phyloP scores from a whole-genome alignment of 768 basidiomycete genomes.

The Brasilioporus rufonigricans region DNA sequence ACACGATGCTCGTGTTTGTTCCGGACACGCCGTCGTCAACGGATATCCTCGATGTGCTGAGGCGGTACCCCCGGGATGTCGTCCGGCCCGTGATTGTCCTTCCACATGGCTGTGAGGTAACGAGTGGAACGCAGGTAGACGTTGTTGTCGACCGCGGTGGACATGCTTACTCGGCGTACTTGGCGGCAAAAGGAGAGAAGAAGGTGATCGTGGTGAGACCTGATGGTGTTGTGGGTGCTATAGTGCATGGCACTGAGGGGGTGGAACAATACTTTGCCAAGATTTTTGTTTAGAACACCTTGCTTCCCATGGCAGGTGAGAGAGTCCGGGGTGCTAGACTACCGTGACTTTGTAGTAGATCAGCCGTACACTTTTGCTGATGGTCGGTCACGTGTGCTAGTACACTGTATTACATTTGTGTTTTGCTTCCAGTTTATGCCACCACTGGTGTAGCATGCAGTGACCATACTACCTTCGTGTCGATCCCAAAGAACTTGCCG shows the following conservation, averaged over 20 bases:
- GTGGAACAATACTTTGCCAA: constrained; percentile 15
- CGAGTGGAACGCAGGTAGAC: not conserved
- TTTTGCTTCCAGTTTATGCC: no score
- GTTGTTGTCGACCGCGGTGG: not conserved
- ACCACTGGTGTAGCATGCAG: no score
- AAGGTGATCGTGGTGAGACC: constrained; percentile 34
- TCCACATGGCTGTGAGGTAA: constrained; percentile 1
- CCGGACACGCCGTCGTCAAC: not conserved
- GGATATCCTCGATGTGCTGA: constrained; percentile 9
- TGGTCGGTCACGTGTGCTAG: no score
- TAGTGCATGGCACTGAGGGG: constrained; percentile 24
- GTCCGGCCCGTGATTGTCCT: constrained; percentile 17
- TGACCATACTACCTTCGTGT: no score
- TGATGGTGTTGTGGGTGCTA: constrained; percentile 43
- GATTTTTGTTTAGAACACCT: constrained; percentile 7
- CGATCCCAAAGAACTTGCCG: no score
- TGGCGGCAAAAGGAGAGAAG: no score
- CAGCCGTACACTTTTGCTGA: no score
- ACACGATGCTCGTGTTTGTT: constrained; percentile 13
- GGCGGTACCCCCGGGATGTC: constrained; percentile 1
- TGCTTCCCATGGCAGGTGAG: no score
- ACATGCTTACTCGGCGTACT: no score
- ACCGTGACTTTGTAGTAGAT: no score
- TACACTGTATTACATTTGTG: no score
- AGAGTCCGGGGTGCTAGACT: no score